Evolutionary conservation across 73 alveolate species (phyloP), one percentile per base, ranked within the genome.

Genomic region (Chromera velia): DNA sequence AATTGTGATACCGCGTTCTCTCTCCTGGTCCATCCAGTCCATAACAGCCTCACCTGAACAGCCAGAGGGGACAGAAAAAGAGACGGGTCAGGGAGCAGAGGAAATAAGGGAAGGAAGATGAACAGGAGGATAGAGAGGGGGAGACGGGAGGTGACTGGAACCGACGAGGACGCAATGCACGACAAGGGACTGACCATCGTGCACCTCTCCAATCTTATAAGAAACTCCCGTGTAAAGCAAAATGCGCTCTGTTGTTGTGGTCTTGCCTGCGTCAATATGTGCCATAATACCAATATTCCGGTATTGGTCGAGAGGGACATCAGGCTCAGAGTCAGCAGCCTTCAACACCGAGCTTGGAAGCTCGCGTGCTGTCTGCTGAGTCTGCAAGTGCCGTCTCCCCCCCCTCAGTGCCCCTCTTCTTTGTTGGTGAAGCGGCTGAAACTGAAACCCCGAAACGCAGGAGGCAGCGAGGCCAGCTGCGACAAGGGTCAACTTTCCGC

Each of bases 1-100:
- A 80, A 94, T 94, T 33, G 99, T 94, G 76, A 94, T 94, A 40
- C 99, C 99, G 32, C 96, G 93, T 81, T 94, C 99, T 76, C 95
- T 87, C 82, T 91, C 98, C 31, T 78, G 85, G 46, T 63, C 83
- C 85, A 78, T 78, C 85, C 85, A 78, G 30, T 78, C 85, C 85
- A 78, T 78, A 47, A 78, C 68, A 31, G 85, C 85, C 71, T 78
- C 76, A n/a, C 85, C 85, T 46, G 67, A 77, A 29, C 68, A 75
- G 40, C 67, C 85, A 22, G 46, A n/a, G n/a, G n/a, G n/a, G n/a
- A n/a, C n/a, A n/a, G n/a, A n/a, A n/a, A n/a, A n/a, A n/a, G n/a
- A n/a, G n/a, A n/a, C n/a, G n/a, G n/a, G n/a, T n/a, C n/a, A n/a
- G n/a, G n/a, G n/a, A n/a, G n/a, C n/a, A n/a, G n/a, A n/a, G n/a